Conservation (phyloP, 2,329 filamentous ascomycete genomes). For the Diaporthe velutina region DNA sequence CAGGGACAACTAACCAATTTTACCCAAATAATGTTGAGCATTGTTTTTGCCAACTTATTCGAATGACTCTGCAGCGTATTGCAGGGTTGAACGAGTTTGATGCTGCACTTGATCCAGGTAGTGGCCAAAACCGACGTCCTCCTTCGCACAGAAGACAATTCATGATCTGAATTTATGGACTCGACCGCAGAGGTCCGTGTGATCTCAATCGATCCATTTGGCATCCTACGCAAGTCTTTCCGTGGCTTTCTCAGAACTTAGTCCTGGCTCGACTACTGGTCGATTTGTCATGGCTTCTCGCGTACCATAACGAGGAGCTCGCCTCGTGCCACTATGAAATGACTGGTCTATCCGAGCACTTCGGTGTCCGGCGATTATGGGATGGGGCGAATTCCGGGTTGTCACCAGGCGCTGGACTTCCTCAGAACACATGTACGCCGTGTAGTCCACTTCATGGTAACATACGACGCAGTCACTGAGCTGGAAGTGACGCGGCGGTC, state of each 20-base stretch:
- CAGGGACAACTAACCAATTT: neutral
- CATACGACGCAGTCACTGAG: neutral
- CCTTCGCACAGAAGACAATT: neutral
- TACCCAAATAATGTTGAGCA: neutral
- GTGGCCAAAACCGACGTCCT: too few species aligned
- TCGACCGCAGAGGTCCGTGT: neutral
- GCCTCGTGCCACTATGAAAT: neutral
- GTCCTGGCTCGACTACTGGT: neutral
- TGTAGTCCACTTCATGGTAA: neutral
- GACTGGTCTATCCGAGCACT: neutral
- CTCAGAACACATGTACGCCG: neutral
- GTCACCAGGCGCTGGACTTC: neutral
- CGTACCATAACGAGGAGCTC: neutral
- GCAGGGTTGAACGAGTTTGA: neutral
- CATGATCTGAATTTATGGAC: neutral
- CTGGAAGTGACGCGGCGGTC: neutral
- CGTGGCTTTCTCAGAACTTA: neutral
- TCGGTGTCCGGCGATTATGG: slow-evolving; percentile 2
- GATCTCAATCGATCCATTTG: neutral
- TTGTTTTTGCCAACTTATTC: neutral
- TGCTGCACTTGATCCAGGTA: neutral
- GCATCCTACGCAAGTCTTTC: neutral
- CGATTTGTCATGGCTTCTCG: neutral
- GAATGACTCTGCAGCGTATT: neutral
- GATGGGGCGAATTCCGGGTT: neutral